Evolutionary conservation across 73 alveolate genomes (phyloP).

Genomic region (Urostyla sp.): DNA sequence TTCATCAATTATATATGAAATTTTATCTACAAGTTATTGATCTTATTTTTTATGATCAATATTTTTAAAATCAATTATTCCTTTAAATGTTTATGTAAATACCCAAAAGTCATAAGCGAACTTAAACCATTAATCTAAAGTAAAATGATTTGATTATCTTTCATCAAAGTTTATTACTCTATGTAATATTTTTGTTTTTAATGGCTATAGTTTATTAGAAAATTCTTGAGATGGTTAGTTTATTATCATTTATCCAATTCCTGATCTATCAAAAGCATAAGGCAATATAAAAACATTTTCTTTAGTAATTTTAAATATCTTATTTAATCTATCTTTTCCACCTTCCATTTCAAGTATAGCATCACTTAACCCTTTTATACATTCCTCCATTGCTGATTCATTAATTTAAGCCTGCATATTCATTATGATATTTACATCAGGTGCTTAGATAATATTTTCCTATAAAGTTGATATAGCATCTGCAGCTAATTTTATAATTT

Average conservation of each 20-base stretch:
- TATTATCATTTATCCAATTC: neutral
- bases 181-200: neutral
- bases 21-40: neutral
- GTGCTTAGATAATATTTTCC: neutral
- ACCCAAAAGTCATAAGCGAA: constrained; percentile 1
- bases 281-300: constrained; percentile 4
- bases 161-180: neutral
- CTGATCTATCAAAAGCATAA: constrained; percentile 14
- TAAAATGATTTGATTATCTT: neutral
- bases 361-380: neutral
- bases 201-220: neutral
- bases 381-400: constrained; percentile 1
- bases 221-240: constrained; percentile 9
- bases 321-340: neutral
- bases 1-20: neutral
- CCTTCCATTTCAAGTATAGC: neutral
- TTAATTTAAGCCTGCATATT: constrained; percentile 39
- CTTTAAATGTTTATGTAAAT: neutral
- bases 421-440: constrained; percentile 2
- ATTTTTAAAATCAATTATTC: neutral
- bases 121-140: constrained; percentile 16
- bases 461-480: neutral
- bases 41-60: constrained; percentile 22
- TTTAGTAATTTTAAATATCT: neutral
- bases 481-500: constrained; percentile 15